Base-by-base conservation (phyloP, 345 rosid species). In the Gossypium anomalum region DNA sequence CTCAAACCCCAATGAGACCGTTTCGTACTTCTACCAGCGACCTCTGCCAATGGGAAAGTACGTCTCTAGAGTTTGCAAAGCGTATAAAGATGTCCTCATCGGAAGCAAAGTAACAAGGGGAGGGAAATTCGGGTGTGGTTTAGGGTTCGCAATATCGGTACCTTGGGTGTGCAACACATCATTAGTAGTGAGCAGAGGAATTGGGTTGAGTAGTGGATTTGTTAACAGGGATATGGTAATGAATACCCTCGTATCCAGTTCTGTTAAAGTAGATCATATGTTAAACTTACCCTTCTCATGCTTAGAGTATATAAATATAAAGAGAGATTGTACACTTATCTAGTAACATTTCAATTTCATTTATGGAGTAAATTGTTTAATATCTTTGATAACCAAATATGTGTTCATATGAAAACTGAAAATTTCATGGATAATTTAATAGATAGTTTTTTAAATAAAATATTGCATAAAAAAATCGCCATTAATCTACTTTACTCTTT, bases 111-210 rank as follows among this genome's bases (percentile, higher is more conserved):
- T 20, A 27, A 75, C 72, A 15, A 3, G 43, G 10, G 58, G 45
- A 3, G 77, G 74, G 59, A 53, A 48, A 67, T n/a, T 22, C 13
- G 44, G 85, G 11, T 61, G 71, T 19, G 97, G 90, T 57, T 7
- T 87, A 64, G 90, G 78, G 45, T 94, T 84, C 79, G 69, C 84
- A 19, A 87, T 89, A 59, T 80, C 87, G 2, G 98, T 85, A 65
- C 98, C 98, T 34, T 92, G 90, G 93, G 84, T 91, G 29, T 92
- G 88, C 77, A 94, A 94, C 71, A 64, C 83, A 58, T 81, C 97
- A 67, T 80, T 94, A 38, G 93, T 92, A 45, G 92, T 86, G n/a
- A 84, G 88, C 81, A 86, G 88, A 82, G 94, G 93, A 73, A 77
- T 78, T 44, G 49, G 76, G 41, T 65, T 53, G 22, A 63, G 62